Conservation (phyloP, 495 filamentous ascomycete species). For the Schizothecium vesticola region DNA sequence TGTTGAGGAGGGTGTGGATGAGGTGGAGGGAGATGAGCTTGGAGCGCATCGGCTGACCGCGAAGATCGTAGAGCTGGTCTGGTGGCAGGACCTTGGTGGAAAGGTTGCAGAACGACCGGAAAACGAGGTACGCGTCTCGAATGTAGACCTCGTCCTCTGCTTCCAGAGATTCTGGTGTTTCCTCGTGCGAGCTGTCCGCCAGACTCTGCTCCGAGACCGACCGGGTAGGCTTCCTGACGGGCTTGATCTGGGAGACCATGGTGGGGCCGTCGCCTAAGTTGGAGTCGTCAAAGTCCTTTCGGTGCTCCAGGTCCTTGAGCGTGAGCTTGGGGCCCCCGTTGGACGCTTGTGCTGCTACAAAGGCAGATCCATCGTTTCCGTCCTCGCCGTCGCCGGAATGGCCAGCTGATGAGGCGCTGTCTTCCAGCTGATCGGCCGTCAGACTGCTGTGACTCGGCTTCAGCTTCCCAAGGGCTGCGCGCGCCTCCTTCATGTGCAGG, state of each 20-base stretch:
- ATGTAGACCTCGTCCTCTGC: constrained; percentile 96
- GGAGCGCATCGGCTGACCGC: constrained; percentile 91
- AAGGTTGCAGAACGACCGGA: constrained; percentile 94
- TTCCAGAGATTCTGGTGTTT: constrained; percentile 60
- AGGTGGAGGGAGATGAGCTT: constrained; percentile 93
- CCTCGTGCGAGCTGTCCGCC: constrained; percentile 43
- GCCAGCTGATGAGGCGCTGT: constrained; percentile 30
- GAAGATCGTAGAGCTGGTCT: constrained; percentile 88
- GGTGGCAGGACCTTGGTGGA: constrained; percentile 83
- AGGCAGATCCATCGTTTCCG: constrained; percentile 44
- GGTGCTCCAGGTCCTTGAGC: constrained; percentile 88
- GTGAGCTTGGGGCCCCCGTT: constrained; percentile 76
- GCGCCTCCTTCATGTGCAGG: constrained; percentile 77
- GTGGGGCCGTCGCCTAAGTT: constrained; percentile 87
- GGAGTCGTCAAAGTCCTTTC: constrained; percentile 89
- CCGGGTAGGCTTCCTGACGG: constrained; percentile 46
- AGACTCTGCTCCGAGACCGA: constrained; percentile 53
- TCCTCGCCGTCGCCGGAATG: constrained; percentile 40
- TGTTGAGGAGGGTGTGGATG: constrained; percentile 89
- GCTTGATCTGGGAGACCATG: constrained; percentile 77
- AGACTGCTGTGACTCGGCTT: constrained; percentile 43
- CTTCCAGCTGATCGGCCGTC: constrained; percentile 38
- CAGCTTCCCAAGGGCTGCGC: constrained; percentile 46
- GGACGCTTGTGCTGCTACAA: constrained; percentile 46
- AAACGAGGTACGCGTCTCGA: constrained; percentile 93